Base-by-base conservation (phyloP, 805 yeast genomes). In the Maudiozyma pseudohumilis region DNA sequence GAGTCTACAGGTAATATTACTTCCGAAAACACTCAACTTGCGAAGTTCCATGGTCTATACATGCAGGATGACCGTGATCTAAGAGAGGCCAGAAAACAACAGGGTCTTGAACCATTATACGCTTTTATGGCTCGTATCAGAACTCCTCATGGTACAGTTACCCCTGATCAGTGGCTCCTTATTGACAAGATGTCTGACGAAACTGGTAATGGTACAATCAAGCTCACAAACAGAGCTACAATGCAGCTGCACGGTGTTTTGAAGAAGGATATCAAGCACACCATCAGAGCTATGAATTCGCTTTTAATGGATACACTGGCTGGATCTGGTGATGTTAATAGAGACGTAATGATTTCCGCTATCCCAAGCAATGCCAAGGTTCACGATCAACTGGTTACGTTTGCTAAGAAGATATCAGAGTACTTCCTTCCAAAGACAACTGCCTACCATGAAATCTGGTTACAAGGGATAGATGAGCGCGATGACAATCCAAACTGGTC, bases 31-130 rank as follows among this genome's bases (percentile, higher is more conserved):
- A 94, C 87, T 64, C 96, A 88, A 64, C 64, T 89, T 60, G 87
- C 96, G 48, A 89, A 89, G 65, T 89, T 89, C 75, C 97, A 89
- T 61, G 97, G 97, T 65, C 86, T 86, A 48, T 89, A 89, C 61
- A 86, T 89, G 95, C 97, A 89, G 67, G 97, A 89, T 61, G 97
- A 89, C 59, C 84, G 97, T 67, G 97, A 89, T 62, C 69, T 89
- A 42, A 76, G 97, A 60, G 96, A 88, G 39, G 81, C 83, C 50
- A 78, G 96, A 56, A 89, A 88, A 65, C 74, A 83, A 34, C 85
- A 83, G 56, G 96, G 97, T 30, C 61, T 84, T 46, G 97, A 89
- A 64, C 97, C 97, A 15, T 94, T 94, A 36, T 89, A 84, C 61
- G 73, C 94, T 12, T 89, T 89, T 63, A 89, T 89, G 97, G 88